Evolutionary conservation across 2,329 filamentous ascomycete species (phyloP), one percentile per base, ranked within the genome.

Genomic region (Pezicula neosporulosa): DNA sequence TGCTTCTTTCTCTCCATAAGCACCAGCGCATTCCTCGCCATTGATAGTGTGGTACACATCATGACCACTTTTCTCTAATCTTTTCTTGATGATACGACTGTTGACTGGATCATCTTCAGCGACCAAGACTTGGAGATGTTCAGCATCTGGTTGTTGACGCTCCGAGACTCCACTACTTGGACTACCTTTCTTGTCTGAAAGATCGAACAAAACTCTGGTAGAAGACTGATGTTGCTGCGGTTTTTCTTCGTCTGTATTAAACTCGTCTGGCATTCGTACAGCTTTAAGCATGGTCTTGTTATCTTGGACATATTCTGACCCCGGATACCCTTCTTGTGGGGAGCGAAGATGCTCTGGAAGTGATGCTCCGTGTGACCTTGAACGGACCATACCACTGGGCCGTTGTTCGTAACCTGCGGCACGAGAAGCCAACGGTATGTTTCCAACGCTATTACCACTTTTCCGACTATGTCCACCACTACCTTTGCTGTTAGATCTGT

Each of bases 31-130:
- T 62, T 95, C 90, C 63, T 94, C 87, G 7, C 91, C 91, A 56
- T 96, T 96, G 36, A 87, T 77, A 0, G 89, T 89, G 57, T 92
- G 77, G 35, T 79, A 72, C 0, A 94, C 86, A 1, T 77, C 69
- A 57, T 96, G 89, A 0, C 89, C 87, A 1, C 83, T 70, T 62
- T 88, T 91, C 63, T 94, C 87, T 3, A 96, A 69, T 12, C 91
- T 76, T 62, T 95, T 95, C 61, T 83, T 82, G 38, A 96, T 72
- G 39, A 96, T 89, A 53, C 84, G 87, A 69, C 89, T 89, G 60
- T 96, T 96, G 59, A 95, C 85, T 0, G 90, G 89, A 60, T 96
- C 90, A 59, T 96, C 91, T 63, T 96, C 91, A 0, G 91, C 91
- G 35, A 96, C 82, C 19, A 96, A 74, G 2, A 95, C 82, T 16